A percentile compares a stretch with the other conserved stretches of the same genome.
phyloP scores from a whole-genome alignment of 805 yeast genomes.

The Cyberlindnera lachancei region DNA sequence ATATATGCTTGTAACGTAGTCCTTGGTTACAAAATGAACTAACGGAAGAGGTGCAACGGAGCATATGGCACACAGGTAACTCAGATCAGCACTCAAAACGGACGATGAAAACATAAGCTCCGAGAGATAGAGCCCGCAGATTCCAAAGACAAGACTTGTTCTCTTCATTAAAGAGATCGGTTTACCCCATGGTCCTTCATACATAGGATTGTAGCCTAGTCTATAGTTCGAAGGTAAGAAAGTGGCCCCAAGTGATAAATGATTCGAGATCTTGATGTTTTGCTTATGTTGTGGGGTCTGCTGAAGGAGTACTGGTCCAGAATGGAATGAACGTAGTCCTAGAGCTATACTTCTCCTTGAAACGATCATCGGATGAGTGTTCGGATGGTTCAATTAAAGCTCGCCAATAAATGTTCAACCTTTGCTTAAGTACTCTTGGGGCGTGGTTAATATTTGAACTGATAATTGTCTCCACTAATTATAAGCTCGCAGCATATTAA shows the following conservation, averaged over 20 bases:
- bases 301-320: too few species aligned
- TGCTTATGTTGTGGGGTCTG: neutral
- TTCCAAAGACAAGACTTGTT: constrained; percentile 52
- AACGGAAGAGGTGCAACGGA: constrained; percentile 51
- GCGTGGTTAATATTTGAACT: too few species aligned
- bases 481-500: too few species aligned
- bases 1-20: constrained; percentile 67
- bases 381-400: too few species aligned
- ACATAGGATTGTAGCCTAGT: constrained; percentile 53
- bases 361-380: too few species aligned
- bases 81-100: constrained; percentile 41
- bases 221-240: constrained; percentile 46
- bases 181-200: constrained; percentile 54
- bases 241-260: constrained; percentile 32
- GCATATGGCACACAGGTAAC: constrained; percentile 32
- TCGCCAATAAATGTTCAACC: too few species aligned
- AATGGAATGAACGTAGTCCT: too few species aligned
- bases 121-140: constrained; percentile 55
- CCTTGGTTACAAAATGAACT: constrained; percentile 44
- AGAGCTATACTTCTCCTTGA: too few species aligned
- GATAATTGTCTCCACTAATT: too few species aligned
- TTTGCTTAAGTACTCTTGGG: too few species aligned
- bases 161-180: constrained; percentile 59
- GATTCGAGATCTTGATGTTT: constrained; percentile 30
- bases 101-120: constrained; percentile 48